Evolutionary conservation across 1,284 basidiomycete species (phyloP).

Genomic region (Trametes sp.): DNA sequence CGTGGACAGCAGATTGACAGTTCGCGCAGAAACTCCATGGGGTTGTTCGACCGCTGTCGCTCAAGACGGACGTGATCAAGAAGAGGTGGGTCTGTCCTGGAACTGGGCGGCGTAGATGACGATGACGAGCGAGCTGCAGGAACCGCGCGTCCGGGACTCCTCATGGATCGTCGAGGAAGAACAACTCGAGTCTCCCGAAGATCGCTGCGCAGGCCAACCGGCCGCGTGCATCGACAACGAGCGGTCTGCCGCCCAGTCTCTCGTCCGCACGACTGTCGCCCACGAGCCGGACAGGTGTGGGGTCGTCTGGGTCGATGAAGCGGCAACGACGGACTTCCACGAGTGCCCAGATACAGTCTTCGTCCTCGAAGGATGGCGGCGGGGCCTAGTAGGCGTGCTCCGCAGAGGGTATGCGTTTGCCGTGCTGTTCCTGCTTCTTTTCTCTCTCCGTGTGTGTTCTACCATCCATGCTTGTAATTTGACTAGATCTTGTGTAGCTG

Average conservation of each 20-base stretch:
- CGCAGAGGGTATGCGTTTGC: constrained; percentile 18
- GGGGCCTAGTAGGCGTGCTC: constrained; percentile 37
- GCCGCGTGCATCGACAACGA: constrained; percentile 69
- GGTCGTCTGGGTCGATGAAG: constrained; percentile 63
- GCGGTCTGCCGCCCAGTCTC: constrained; percentile 54
- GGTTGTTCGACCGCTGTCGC: constrained; percentile 89
- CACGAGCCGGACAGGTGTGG: constrained; percentile 44
- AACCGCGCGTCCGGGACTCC: constrained; percentile 81
- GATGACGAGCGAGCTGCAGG: constrained; percentile 46
- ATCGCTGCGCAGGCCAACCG: constrained; percentile 72
- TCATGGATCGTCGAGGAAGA: constrained; percentile 68
- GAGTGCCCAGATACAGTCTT: constrained; percentile 48
- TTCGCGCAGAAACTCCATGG: constrained; percentile 87
- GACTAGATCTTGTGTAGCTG: constrained; percentile 38
- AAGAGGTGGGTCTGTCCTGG: constrained; percentile 74
- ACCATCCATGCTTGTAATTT: constrained; percentile 37
- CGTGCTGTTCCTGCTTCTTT: constrained; percentile 17
- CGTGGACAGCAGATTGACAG: neutral
- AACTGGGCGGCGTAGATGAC: constrained; percentile 7
- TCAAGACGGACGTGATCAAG: constrained; percentile 98
- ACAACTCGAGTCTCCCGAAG: constrained; percentile 65
- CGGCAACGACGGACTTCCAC: constrained; percentile 80
- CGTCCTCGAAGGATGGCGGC: constrained; percentile 44
- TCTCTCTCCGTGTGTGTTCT: constrained; percentile 25
- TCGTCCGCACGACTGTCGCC: constrained; percentile 47